phyloP scores from a whole-genome alignment of 164 flowering plant species.

The Aristolochia fimbriata region DNA sequence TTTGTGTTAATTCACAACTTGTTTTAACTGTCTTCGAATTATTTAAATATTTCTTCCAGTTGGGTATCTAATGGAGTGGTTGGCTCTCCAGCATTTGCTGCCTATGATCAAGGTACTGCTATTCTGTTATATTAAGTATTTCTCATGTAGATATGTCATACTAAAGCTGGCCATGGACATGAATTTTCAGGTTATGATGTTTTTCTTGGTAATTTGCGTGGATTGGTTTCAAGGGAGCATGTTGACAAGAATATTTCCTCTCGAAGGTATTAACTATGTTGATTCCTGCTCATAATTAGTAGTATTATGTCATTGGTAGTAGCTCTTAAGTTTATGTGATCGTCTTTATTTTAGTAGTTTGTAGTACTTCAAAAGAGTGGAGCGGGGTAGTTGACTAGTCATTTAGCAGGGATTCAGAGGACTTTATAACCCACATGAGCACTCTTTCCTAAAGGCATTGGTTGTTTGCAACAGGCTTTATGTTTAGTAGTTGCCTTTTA shows the following conservation, averaged over 20 bases:
- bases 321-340: no score
- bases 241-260: slow-evolving; percentile 77
- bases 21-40: not conserved
- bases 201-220: slow-evolving; percentile 93
- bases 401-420: no score
- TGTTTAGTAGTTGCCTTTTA: no score
- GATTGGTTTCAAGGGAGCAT: slow-evolving; percentile 94
- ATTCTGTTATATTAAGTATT: not conserved
- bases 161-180: not conserved
- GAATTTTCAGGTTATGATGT: slow-evolving; percentile 80
- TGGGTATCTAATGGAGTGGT: slow-evolving; percentile 99
- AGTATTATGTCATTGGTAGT: no score
- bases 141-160: not conserved
- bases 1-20: no score
- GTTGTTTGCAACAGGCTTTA: no score
- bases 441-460: no score
- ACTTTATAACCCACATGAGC: no score
- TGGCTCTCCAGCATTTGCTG: slow-evolving; percentile 99
- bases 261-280: slow-evolving; percentile 26
- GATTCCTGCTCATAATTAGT: no score
- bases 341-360: no score
- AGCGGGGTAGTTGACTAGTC: no score
- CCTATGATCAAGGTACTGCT: slow-evolving; percentile 82
- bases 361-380: no score
- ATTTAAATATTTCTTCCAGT: slow-evolving; percentile 29